phyloP scores from a whole-genome alignment of 2,329 filamentous ascomycete species.

The Leptodontidium sp. region DNA sequence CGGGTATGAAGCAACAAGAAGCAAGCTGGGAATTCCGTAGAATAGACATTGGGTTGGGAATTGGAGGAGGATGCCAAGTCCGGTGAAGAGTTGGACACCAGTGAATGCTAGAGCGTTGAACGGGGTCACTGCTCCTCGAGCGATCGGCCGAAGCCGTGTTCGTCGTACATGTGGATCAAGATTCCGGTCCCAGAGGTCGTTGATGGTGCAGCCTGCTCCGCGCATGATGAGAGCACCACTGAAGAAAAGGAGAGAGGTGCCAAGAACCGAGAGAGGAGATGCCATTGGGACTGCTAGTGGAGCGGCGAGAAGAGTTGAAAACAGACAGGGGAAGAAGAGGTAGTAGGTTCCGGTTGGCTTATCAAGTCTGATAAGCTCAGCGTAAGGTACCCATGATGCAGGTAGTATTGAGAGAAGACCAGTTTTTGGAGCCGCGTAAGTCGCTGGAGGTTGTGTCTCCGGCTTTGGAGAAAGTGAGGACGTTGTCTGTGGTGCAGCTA shows the following conservation, averaged over 20 bases:
- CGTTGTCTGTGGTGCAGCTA: constrained; percentile 5
- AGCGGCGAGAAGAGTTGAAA: constrained; percentile 83
- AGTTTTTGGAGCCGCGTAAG: constrained; percentile 73
- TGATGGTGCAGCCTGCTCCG: constrained; percentile 87
- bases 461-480: not conserved
- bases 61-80: constrained; percentile 77
- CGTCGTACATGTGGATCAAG: constrained; percentile 82
- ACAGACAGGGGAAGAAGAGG: constrained; percentile 85
- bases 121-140: constrained; percentile 78
- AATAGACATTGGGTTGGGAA: constrained; percentile 78
- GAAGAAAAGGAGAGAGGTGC: constrained; percentile 75
- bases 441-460: constrained; percentile 14
- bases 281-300: constrained; percentile 70
- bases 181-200: constrained; percentile 90
- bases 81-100: constrained; percentile 75
- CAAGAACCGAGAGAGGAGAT: constrained; percentile 65
- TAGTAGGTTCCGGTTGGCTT: constrained; percentile 86
- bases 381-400: constrained; percentile 77
- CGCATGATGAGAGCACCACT: constrained; percentile 85
- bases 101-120: constrained; percentile 78
- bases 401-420: constrained; percentile 78
- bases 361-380: constrained; percentile 81
- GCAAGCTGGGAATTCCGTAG: constrained; percentile 78
- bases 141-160: constrained; percentile 81
- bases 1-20: constrained; percentile 79